phyloP scores from a whole-genome alignment of 2,329 filamentous ascomycete genomes.

The Cercospora sp. region DNA sequence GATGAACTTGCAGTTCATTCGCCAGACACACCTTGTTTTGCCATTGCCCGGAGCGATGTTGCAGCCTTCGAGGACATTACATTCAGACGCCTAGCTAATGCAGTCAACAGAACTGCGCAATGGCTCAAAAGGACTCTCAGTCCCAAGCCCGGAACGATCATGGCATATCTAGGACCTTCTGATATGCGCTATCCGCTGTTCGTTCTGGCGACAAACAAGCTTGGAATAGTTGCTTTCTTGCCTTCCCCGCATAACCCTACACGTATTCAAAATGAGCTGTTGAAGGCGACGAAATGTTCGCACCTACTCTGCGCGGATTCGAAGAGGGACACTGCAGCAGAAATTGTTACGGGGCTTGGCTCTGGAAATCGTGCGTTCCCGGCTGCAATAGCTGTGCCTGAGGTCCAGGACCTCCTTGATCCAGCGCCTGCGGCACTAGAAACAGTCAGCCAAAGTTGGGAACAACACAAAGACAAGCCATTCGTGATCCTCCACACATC shows the following conservation, averaged over 20 bases:
- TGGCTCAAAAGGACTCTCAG: neutral
- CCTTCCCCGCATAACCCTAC: constrained; percentile 8
- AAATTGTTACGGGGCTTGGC: neutral
- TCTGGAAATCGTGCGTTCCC: neutral
- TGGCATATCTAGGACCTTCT: constrained; percentile 11
- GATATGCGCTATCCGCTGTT: constrained; percentile 10
- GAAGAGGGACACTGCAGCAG: neutral
- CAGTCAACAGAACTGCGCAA: constrained; percentile 5
- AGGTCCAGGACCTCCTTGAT: neutral
- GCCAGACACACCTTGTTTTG: neutral
- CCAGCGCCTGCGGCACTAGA: neutral
- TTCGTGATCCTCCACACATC: constrained; percentile 23
- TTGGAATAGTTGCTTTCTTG: constrained; percentile 1
- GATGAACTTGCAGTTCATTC: neutral
- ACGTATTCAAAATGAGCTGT: neutral
- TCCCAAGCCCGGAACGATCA: neutral
- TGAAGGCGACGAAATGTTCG: neutral
- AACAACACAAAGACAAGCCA: neutral
- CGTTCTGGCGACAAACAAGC: constrained; percentile 4
- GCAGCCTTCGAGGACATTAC: constrained; percentile 2
- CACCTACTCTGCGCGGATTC: neutral
- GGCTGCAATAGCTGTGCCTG: neutral
- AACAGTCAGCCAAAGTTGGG: neutral
- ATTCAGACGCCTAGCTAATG: constrained; percentile 4
- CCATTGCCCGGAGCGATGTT: neutral